Percentiles rank a stretch among this genome's conserved stretches.
phyloP scores from a whole-genome alignment of 164 flowering plant genomes.

The Magnolia sinica region DNA sequence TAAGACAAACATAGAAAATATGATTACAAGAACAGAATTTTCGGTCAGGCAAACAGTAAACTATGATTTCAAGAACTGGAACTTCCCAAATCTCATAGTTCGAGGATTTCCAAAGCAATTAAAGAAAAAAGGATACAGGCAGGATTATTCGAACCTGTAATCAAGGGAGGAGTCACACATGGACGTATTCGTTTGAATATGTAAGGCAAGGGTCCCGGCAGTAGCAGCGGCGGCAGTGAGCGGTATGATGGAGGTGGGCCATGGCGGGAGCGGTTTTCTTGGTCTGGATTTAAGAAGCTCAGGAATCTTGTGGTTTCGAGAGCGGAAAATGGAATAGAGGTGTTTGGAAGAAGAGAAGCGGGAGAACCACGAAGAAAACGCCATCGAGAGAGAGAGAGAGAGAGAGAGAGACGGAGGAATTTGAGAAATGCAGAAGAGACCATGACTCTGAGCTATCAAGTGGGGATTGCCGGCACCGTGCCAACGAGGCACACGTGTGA shows the following conservation, averaged over 20 bases:
- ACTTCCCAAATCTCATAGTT: no score
- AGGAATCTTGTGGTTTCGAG: background rate
- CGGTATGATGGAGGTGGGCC: slow-evolving; percentile 40
- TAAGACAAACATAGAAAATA: no score
- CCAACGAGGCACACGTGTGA: no score
- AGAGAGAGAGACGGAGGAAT: no score
- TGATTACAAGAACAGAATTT: no score
- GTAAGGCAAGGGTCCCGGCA: slow-evolving; percentile 41
- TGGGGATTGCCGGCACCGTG: no score
- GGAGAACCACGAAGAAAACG: slow-evolving; percentile 34
- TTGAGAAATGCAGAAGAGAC: no score
- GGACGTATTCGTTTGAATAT: slow-evolving; percentile 24
- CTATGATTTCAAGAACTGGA: no score
- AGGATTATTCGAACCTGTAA: slow-evolving; percentile 21
- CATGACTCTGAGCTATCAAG: no score
- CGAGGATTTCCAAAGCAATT: no score
- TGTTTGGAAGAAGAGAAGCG: slow-evolving; percentile 42
- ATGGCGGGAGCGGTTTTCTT: slow-evolving; percentile 10
- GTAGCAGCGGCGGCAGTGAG: slow-evolving; percentile 42
- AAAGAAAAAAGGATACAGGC: background rate
- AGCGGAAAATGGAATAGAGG: slow-evolving; percentile 19
- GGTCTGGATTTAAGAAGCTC: slow-evolving; percentile 6
- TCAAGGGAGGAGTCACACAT: slow-evolving; percentile 37
- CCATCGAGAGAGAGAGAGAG: slow-evolving; percentile 26
- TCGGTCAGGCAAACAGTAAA: no score